Conservation (phyloP, 768 basidiomycete species). For the Lentinula lateritia region DNA sequence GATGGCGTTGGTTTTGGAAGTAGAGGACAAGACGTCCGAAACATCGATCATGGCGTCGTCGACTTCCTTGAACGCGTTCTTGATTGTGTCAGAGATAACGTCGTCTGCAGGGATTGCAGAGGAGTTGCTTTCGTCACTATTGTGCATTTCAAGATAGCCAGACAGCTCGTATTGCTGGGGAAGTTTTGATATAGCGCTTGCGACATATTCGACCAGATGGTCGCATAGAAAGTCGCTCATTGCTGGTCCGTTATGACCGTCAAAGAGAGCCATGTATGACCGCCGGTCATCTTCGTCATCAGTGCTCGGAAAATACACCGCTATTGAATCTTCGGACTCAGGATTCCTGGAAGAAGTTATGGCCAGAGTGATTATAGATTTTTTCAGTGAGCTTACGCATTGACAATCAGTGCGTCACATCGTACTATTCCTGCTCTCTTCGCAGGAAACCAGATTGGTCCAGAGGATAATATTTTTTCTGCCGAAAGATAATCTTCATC, state of each 20-base stretch:
- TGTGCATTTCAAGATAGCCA: slow-evolving; percentile 1
- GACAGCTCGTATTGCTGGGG: slow-evolving; percentile 4
- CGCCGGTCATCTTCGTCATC: background rate
- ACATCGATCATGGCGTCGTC: slow-evolving; percentile 38
- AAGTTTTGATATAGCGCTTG: slow-evolving; percentile 19
- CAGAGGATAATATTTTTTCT: background rate
- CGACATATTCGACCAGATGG: slow-evolving; percentile 23
- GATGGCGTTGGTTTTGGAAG: slow-evolving; percentile 21
- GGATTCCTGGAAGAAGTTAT: background rate
- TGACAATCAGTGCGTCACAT: slow-evolving; percentile 5
- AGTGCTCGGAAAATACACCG: background rate
- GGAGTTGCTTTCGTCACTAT: slow-evolving; percentile 11
- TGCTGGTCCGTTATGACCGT: slow-evolving; percentile 26
- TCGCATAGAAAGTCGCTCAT: slow-evolving; percentile 27
- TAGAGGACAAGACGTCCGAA: slow-evolving; percentile 18
- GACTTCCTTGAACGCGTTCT: slow-evolving; percentile 28
- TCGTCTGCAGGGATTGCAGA: slow-evolving; percentile 15
- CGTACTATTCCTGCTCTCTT: background rate
- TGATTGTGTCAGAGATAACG: slow-evolving; percentile 30
- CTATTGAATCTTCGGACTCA: slow-evolving; percentile 2
- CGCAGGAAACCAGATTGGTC: background rate
- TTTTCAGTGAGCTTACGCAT: background rate
- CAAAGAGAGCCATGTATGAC: slow-evolving; percentile 21
- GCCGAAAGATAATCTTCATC: slow-evolving; percentile 1
- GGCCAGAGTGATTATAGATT: background rate